Percentiles rank a stretch among this genome's conserved stretches.
These are phyloP conservation scores for Penicillium riverlandense DNA, from an alignment of 495 filamentous ascomycete species.

Conservation along the genomic window DNA sequence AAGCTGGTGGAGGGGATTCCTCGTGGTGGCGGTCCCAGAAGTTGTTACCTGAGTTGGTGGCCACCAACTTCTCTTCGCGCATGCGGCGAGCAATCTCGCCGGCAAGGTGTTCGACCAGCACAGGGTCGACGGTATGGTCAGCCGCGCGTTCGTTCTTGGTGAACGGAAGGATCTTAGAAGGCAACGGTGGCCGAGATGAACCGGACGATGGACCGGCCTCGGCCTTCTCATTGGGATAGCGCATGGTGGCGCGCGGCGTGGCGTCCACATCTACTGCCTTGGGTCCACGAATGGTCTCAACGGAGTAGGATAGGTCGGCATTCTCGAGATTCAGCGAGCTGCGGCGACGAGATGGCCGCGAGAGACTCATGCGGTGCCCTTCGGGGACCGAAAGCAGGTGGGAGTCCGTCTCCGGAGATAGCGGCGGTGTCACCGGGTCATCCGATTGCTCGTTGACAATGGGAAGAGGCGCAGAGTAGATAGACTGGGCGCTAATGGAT, in stretches of 20 bases:
- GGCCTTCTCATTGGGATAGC: slow-evolving; percentile 19
- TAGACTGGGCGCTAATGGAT: slow-evolving; percentile 29
- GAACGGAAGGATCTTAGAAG: slow-evolving; percentile 32
- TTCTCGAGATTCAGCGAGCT: slow-evolving; percentile 11
- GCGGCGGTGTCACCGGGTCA: slow-evolving; percentile 40
- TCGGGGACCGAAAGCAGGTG: slow-evolving; percentile 34
- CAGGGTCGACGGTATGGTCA: slow-evolving; percentile 66
- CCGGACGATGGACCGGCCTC: slow-evolving; percentile 23
- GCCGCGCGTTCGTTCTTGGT: slow-evolving; percentile 21
- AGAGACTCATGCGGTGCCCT: slow-evolving; percentile 29
- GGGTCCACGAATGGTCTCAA: slow-evolving; percentile 13
- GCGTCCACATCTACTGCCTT: slow-evolving; percentile 26
- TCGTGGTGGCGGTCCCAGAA: slow-evolving; percentile 37
- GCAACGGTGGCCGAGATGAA: slow-evolving; percentile 19
- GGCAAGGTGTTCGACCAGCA: slow-evolving; percentile 87
- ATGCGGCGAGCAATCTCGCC: slow-evolving; percentile 81
- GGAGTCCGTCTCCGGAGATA: slow-evolving; percentile 25
- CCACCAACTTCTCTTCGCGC: slow-evolving; percentile 58
- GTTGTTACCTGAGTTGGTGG: slow-evolving; percentile 24
- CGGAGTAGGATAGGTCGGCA: slow-evolving; percentile 23
- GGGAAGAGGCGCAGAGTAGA: slow-evolving; percentile 37
- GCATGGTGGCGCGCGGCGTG: slow-evolving; percentile 28
- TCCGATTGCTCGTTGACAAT: slow-evolving; percentile 32
- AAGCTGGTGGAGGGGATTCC: slow-evolving; percentile 37
- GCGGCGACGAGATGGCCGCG: slow-evolving; percentile 15